phyloP scores from a whole-genome alignment of 1,139 yeast species.

The Entelexis paramagnoliae region DNA sequence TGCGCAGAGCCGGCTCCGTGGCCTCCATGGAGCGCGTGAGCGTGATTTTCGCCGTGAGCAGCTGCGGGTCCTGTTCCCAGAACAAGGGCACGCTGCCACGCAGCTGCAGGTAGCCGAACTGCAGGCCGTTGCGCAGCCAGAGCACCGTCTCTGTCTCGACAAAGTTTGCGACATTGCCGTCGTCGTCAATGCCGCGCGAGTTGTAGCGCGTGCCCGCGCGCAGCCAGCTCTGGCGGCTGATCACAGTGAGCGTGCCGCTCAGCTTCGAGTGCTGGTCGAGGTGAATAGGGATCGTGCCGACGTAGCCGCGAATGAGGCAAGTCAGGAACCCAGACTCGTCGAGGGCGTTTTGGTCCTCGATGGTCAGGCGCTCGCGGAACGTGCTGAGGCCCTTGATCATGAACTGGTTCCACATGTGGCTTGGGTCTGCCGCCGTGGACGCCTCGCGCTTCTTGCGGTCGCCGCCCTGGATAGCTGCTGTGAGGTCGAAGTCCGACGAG shows the following conservation, averaged over 20 bases:
- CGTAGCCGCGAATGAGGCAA: constrained; percentile 89
- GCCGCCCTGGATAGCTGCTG: constrained; percentile 34
- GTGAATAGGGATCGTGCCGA: constrained; percentile 54
- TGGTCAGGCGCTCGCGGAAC: constrained; percentile 62
- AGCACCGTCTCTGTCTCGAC: constrained; percentile 86
- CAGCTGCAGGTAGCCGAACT: constrained; percentile 71
- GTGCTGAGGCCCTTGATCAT: constrained; percentile 74
- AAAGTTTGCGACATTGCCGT: constrained; percentile 89
- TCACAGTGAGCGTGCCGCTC: constrained; percentile 58
- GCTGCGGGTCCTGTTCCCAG: constrained; percentile 93
- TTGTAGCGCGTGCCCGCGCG: constrained; percentile 93
- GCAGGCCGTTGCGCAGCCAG: constrained; percentile 45
- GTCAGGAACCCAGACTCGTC: constrained; percentile 76
- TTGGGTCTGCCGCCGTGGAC: constrained; percentile 42
- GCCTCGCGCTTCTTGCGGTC: constrained; percentile 12
- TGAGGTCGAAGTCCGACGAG: constrained; percentile 83
- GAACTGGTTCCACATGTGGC: constrained; percentile 95
- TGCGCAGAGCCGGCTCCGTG: constrained; percentile 78
- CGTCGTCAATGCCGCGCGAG: constrained; percentile 92
- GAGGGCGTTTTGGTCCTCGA: constrained; percentile 45
- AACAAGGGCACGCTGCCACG: constrained; percentile 94
- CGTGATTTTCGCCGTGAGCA: constrained; percentile 64
- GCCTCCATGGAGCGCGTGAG: constrained; percentile 85
- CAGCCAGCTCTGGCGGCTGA: constrained; percentile 90
- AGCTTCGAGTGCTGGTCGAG: constrained; percentile 36